phyloP scores from a whole-genome alignment of 805 yeast species.

The Pichia californica region DNA sequence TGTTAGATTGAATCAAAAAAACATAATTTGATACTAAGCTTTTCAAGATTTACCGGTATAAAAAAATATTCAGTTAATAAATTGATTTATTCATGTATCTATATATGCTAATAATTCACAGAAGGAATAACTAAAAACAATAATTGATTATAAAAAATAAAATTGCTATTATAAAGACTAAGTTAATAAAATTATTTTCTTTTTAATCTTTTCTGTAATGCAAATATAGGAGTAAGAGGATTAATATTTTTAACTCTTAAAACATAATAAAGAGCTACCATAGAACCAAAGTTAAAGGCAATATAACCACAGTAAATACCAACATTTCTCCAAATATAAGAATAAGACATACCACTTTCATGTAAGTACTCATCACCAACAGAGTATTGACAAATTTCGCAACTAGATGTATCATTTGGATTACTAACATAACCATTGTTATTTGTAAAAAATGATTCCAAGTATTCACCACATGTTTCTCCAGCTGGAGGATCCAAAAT shows the following conservation, averaged over 20 bases:
- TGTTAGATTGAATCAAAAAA: no score
- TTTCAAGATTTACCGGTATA: no score
- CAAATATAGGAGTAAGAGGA: slow-evolving; percentile 1
- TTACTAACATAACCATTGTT: slow-evolving; percentile 52
- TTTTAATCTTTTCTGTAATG: no score
- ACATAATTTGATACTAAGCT: no score
- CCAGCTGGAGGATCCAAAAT: slow-evolving; percentile 51
- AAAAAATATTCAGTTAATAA: no score
- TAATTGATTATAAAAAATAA: no score
- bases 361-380: slow-evolving; percentile 43
- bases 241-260: slow-evolving; percentile 25
- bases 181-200: no score
- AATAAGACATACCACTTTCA: slow-evolving; percentile 36
- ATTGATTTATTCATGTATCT: no score
- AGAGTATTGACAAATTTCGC: slow-evolving; percentile 43
- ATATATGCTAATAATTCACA: no score
- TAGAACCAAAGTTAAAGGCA: slow-evolving; percentile 40
- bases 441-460: slow-evolving; percentile 31
- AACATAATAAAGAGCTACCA: slow-evolving; percentile 31
- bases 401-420: slow-evolving; percentile 40
- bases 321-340: slow-evolving; percentile 57
- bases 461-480: slow-evolving; percentile 55
- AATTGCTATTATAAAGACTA: no score
- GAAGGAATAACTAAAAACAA: no score
- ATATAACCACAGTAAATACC: slow-evolving; percentile 53